Conservation (phyloP, 768 basidiomycete species). For the Suillus alpinus region DNA sequence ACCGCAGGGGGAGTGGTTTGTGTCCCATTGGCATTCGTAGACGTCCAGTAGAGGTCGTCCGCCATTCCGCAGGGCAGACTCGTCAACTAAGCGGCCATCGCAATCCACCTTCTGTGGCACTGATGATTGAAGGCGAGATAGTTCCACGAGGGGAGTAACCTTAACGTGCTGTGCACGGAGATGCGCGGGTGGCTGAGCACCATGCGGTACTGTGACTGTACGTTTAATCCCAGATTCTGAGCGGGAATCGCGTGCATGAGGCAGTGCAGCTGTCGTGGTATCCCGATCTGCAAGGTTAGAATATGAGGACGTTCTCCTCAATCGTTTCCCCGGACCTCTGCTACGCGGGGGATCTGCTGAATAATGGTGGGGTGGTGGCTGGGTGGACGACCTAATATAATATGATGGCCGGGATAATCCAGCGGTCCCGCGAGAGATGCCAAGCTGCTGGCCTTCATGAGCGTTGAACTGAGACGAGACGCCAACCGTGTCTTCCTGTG, state of each 20-base stretch:
- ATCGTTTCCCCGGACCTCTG: background rate
- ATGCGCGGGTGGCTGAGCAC: background rate
- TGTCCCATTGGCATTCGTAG: conserved; percentile 31
- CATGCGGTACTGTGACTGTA: background rate
- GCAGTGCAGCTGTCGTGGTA: background rate
- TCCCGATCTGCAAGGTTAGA: background rate
- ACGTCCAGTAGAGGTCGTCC: conserved; percentile 24
- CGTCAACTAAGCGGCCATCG: conserved; percentile 26
- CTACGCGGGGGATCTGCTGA: conserved; percentile 1
- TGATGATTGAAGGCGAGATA: background rate
- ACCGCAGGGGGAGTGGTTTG: conserved; percentile 20
- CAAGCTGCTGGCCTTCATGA: background rate
- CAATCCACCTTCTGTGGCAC: conserved; percentile 22
- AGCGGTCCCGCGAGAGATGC: background rate
- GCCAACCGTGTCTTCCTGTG: background rate
- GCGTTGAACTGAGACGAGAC: background rate
- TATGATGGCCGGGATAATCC: background rate
- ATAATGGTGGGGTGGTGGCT: background rate
- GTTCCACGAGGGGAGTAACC: background rate
- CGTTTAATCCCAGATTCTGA: background rate
- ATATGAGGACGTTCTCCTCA: conserved; percentile 1
- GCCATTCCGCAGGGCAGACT: conserved; percentile 23
- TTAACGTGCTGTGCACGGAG: background rate
- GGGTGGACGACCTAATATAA: background rate
- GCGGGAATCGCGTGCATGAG: background rate